Percentiles rank a stretch among this genome's conserved stretches.
Conservation (phyloP, 2,329 filamentous ascomycete genomes). For the Penicillium griseofulvum region DNA sequence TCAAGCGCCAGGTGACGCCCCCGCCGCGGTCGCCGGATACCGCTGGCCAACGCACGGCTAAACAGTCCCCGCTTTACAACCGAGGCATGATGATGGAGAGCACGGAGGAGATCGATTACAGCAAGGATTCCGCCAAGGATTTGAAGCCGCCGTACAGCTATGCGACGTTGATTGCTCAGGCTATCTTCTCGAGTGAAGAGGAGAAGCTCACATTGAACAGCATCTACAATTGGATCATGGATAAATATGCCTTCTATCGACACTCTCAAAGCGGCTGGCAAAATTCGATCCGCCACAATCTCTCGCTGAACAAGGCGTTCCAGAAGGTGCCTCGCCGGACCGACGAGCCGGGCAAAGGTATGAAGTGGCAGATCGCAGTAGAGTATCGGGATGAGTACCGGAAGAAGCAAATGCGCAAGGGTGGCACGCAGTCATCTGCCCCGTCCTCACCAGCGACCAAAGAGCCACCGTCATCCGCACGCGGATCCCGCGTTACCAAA, state of each 20-base stretch:
- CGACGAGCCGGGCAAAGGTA: conserved; percentile 95
- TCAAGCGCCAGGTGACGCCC: conserved; percentile 45
- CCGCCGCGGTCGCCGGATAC: conserved; percentile 43
- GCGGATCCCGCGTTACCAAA: conserved; percentile 33
- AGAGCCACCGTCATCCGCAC: conserved; percentile 38
- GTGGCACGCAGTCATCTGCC: conserved; percentile 42
- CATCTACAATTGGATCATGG: conserved; percentile 91
- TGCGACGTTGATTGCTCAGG: conserved; percentile 93
- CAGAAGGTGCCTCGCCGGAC: conserved; percentile 89
- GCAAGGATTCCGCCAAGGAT: conserved; percentile 78
- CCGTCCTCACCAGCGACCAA: conserved; percentile 49
- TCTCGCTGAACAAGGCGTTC: conserved; percentile 92
- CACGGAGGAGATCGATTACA: conserved; percentile 56
- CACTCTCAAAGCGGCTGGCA: conserved; percentile 88
- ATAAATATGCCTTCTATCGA: conserved; percentile 89
- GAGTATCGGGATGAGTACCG: conserved; percentile 85
- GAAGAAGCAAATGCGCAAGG: conserved; percentile 57
- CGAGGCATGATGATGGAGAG: conserved; percentile 55
- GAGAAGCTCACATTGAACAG: conserved; percentile 87
- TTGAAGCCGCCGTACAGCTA: conserved; percentile 97
- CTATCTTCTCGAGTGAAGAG: conserved; percentile 81
- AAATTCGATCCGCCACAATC: conserved; percentile 96
- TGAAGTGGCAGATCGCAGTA: conserved; percentile 95
- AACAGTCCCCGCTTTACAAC: conserved; percentile 50
- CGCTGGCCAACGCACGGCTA: conserved; percentile 38